Base-by-base conservation (phyloP, 768 basidiomycete genomes). In the Lepiota brunneoincarnata region DNA sequence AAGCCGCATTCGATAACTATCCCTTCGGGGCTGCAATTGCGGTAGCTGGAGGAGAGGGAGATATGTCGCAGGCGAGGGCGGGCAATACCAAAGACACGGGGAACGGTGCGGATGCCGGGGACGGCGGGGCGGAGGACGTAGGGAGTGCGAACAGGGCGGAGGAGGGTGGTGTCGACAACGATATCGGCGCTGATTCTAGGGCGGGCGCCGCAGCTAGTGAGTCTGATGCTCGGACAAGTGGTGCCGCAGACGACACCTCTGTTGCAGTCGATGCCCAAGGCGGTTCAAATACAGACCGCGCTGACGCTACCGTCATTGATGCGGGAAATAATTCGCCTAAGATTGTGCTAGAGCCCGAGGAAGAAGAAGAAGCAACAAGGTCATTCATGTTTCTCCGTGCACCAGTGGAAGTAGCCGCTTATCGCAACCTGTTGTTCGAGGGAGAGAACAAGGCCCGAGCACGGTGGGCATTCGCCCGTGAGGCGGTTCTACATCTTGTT, bases 351-450 rank as follows among this genome's bases (percentile, higher is more conserved):
- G 17, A 31, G 15, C 18, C 45, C 20, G 45, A 14, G 12, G 28
- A 46, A 31, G 45, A 46, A 31, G 45, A 47, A 18, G 43, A 37
- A 21, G 24, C 23, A 6, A 14, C 21, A n/a, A 42, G 11, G 21
- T 18, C 17, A 2, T 46, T 54, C 28, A 12, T 41, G 15, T 36
- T 39, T 9, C 44, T 28, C 12, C 36, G 35, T 18, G 37, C 37
- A 11, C 50, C 41, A 6, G 41, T 26, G 21, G 49, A 57, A 41
- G 50, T 47, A n/a, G 14, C 67, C 65, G 28, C 61, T 65, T 6
- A 67, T 69, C 49, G 63, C 57, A 2, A 63, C 63, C 1, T 72
- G 66, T 49, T 61, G 0, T 60, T 64, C 49, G 58, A 62, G 9
- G 62, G 62, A 28, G 66, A 58, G 36, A 57, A 5, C 37, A 23